Evolutionary conservation across 2,329 filamentous ascomycete genomes (phyloP), one percentile per base, ranked within the genome.

Genomic region (Metarhizium humberi): DNA sequence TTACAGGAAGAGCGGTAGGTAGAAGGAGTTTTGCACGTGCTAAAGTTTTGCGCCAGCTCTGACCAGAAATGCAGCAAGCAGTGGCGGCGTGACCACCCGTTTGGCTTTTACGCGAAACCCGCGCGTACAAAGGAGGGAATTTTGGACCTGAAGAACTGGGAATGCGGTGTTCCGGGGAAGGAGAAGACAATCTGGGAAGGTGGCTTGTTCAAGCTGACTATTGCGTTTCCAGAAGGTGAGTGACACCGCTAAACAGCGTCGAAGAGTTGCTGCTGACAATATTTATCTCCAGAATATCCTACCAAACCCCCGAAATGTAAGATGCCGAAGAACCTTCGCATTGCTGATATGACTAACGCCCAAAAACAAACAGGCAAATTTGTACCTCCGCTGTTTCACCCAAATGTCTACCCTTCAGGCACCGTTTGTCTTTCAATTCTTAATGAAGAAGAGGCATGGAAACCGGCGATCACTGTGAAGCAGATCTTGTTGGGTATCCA

Each of bases 391-490:
- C 84, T 99, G 45, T 99, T 99, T 76, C 94, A 99, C 68, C 94
- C 94, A 0, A 99, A 99, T 71, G 94, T 99, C 62, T 99, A 99
- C 70, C 94, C 94, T 0, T 97, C 92, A 0, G 95, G 94, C 62
- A 99, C 94, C 50, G 94, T 99, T 59, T 99, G 94, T 69, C 81
- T 99, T 25, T 96, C 90, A 32, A 99, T 99, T 62, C 75, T 99
- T 61, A 99, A 97, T 74, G 95, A 99, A 71, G 94, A 99, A 65
- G 94, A 99, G 70, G 92, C 89, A 6, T 99, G 95, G 94, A 95
- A 95, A 72, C 95, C 94, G 1, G 92, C 94, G 6, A 99, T 99
- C 66, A 99, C 94, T 0, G 90, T 99, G 70, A 97, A 96, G 75
- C 91, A 97, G 73, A 97, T 99, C 60, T 81, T 97, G 6, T 80